Conservation (phyloP, 2,329 filamentous ascomycete genomes). For the Pseudogymnoascus verrucosus region DNA sequence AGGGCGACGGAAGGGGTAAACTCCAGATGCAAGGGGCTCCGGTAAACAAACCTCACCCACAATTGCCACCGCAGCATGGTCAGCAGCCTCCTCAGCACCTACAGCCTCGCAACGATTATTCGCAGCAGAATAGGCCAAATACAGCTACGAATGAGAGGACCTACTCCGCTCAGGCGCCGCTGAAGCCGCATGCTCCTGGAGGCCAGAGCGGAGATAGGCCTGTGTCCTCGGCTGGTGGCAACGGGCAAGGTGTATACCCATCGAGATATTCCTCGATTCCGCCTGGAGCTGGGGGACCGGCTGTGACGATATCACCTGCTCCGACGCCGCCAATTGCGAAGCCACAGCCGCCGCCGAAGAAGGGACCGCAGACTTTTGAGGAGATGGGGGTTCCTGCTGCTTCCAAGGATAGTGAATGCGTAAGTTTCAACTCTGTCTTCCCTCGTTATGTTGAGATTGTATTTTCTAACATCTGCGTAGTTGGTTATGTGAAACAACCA, state of each 20-base stretch:
- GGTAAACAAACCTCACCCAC: background rate
- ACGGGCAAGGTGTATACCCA: background rate
- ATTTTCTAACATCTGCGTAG: conserved; percentile 16
- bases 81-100: background rate
- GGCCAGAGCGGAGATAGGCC: background rate
- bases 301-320: conserved; percentile 1
- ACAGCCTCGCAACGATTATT: background rate
- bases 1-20: background rate
- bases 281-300: background rate
- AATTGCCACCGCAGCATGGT: background rate
- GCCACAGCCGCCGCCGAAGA: conserved; percentile 33
- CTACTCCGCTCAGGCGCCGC: background rate
- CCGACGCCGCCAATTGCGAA: conserved; percentile 11
- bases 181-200: background rate
- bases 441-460: no score
- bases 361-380: conserved; percentile 92
- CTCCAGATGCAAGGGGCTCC: background rate
- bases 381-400: conserved; percentile 90
- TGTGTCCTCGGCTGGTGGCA: background rate
- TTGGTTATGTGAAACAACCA: conserved; percentile 23
- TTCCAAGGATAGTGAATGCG: conserved; percentile 84
- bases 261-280: background rate
- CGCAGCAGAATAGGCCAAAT: background rate
- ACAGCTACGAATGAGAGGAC: background rate
- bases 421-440: conserved; percentile 32